phyloP scores from a whole-genome alignment of 768 basidiomycete species.

The Hygrocybe coccinea region DNA sequence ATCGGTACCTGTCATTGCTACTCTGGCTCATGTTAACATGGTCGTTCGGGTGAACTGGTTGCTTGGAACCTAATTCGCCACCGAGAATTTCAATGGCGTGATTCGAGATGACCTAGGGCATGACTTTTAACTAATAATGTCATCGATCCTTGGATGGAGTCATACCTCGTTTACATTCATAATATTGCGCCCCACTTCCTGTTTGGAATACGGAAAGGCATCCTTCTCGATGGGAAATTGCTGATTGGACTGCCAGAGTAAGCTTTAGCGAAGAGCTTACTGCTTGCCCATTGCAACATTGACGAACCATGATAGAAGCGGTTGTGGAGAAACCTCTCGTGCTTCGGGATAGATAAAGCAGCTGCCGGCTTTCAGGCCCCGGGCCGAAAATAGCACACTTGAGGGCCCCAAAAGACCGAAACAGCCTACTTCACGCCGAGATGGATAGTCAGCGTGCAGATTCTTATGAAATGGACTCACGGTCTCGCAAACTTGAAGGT shows the following conservation, averaged over 20 bases:
- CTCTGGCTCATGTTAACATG: constrained; percentile 99
- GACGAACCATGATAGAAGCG: not conserved
- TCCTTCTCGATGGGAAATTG: constrained; percentile 80
- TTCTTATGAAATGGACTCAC: too few species aligned
- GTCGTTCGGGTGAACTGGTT: constrained; percentile 97
- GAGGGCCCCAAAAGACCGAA: too few species aligned
- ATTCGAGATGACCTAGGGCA: constrained; percentile 87
- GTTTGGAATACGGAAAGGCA: constrained; percentile 99
- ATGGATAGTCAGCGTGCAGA: too few species aligned
- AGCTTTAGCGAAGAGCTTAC: not conserved
- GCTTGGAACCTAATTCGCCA: constrained; percentile 92
- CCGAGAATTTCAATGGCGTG: constrained; percentile 96
- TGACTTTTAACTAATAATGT: not conserved
- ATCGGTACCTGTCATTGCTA: constrained; percentile 90
- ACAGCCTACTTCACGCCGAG: too few species aligned
- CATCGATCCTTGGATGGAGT: not conserved
- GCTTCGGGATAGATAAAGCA: constrained; percentile 5
- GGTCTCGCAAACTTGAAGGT: too few species aligned
- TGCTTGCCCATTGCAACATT: constrained; percentile 26
- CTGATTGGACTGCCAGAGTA: constrained; percentile 36
- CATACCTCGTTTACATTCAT: constrained; percentile 96
- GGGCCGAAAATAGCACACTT: not conserved
- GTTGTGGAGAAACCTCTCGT: constrained; percentile 32
- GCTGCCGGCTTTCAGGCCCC: not conserved
- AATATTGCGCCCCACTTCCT: constrained; percentile 97